These are phyloP conservation scores for Leishmania amazonensis DNA, from an alignment of 208 protist species.

Conservation along the genomic window DNA sequence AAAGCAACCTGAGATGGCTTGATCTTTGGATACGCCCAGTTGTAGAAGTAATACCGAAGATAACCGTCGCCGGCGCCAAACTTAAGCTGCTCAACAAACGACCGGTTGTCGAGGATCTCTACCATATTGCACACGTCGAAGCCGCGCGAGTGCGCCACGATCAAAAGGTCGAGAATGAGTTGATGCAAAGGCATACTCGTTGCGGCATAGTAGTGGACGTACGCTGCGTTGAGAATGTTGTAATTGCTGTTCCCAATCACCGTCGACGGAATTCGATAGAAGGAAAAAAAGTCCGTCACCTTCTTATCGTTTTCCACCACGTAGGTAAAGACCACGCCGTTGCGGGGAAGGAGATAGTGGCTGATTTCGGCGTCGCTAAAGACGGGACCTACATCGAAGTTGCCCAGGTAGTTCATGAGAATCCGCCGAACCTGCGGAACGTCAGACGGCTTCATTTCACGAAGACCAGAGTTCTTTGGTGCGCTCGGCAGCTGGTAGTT, in stretches of 20 bases:
- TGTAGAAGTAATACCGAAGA: slow-evolving; percentile 99
- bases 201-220: slow-evolving; percentile 97
- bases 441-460: slow-evolving; percentile 84
- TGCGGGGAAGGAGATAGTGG: slow-evolving; percentile 96
- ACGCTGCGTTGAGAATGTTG: slow-evolving; percentile 94
- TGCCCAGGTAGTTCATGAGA: slow-evolving; percentile 81
- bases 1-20: slow-evolving; percentile 83
- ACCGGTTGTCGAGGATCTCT: slow-evolving; percentile 95
- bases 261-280: slow-evolving; percentile 98
- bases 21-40: slow-evolving; percentile 95
- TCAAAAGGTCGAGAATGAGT: slow-evolving; percentile 94
- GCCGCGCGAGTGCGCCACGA: slow-evolving; percentile 80
- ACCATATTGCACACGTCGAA: slow-evolving; percentile 99
- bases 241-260: slow-evolving; percentile 96
- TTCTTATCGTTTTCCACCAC: slow-evolving; percentile 88
- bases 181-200: slow-evolving; percentile 74
- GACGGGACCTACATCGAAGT: slow-evolving; percentile 79
- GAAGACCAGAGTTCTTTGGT: slow-evolving; percentile 57
- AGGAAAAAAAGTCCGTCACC: slow-evolving; percentile 98
- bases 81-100: slow-evolving; percentile 94
- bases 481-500: slow-evolving; percentile 65
- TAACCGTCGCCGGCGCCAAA: slow-evolving; percentile 98
- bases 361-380: slow-evolving; percentile 95
- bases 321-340: slow-evolving; percentile 95
- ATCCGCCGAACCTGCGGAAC: slow-evolving; percentile 71